Percentiles rank a stretch among this genome's conserved stretches.
Evolutionary conservation across 2,329 filamentous ascomycete genomes (phyloP).

Genomic region (Dothidotthia symphoricarpi): DNA sequence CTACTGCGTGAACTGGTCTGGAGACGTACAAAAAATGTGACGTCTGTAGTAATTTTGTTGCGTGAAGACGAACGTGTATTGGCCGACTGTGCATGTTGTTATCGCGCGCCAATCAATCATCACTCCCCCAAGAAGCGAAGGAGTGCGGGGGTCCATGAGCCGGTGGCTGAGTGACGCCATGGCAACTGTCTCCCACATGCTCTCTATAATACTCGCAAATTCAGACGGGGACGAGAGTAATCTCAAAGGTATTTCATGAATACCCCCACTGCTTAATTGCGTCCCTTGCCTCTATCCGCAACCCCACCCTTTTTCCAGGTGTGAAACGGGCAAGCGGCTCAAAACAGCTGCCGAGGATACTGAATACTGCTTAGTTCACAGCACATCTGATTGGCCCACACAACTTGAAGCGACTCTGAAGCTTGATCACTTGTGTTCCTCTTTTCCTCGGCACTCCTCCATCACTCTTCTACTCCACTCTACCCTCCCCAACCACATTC

Average conservation of each 20-base stretch:
- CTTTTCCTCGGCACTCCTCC: conserved; percentile 35
- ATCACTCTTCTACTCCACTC: conserved; percentile 39
- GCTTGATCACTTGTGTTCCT: conserved; percentile 6
- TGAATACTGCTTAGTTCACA: conserved; percentile 15
- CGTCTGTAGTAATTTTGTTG: conserved; percentile 12
- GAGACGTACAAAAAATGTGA: conserved; percentile 19
- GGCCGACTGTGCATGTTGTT: conserved; percentile 4
- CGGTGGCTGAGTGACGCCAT: too few relatives aligned
- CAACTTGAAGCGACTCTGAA: too few relatives aligned
- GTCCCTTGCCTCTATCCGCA: too few relatives aligned
- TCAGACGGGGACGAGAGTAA: too few relatives aligned
- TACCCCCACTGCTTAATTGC: too few relatives aligned
- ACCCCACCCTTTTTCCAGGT: conserved; percentile 18
- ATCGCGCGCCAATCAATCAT: conserved; percentile 15
- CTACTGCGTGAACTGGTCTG: conserved; percentile 21
- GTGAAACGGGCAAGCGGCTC: conserved; percentile 34
- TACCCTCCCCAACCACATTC: conserved; percentile 39
- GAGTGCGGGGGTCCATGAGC: conserved; percentile 3
- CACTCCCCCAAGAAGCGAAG: background rate
- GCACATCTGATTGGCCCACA: conserved; percentile 18
- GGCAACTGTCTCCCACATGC: background rate
- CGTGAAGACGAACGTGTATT: conserved; percentile 19
- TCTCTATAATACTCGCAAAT: background rate
- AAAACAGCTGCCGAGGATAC: background rate
- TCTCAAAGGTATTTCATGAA: too few relatives aligned